Evolutionary conservation across 2,329 filamentous ascomycete genomes (phyloP).

Genomic region (Alternaria sp.): DNA sequence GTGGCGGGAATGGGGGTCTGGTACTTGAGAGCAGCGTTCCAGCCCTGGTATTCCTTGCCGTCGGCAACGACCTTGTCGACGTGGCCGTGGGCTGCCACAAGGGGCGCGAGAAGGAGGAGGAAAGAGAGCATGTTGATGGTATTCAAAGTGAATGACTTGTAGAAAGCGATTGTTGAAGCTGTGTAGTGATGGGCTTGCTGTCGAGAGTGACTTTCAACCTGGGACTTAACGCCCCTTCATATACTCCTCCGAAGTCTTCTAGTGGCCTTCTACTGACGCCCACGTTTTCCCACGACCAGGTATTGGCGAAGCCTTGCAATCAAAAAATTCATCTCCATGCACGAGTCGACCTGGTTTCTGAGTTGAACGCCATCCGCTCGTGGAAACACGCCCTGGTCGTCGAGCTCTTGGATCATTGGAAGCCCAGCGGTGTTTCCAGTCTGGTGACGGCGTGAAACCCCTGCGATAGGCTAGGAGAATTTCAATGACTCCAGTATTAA

Average conservation of each 20-base stretch:
- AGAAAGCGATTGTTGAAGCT: slow-evolving; percentile 4
- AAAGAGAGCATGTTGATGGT: slow-evolving; percentile 17
- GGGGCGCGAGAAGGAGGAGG: slow-evolving; percentile 24
- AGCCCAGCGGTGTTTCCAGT: slow-evolving; percentile 2
- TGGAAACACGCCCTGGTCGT: background rate
- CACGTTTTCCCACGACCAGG: background rate
- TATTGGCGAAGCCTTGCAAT: slow-evolving; percentile 5
- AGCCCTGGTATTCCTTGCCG: slow-evolving; percentile 37
- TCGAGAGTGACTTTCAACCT: slow-evolving; percentile 8
- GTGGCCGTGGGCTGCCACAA: slow-evolving; percentile 41
- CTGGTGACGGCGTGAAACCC: slow-evolving; percentile 7
- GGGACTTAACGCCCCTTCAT: slow-evolving; percentile 4
- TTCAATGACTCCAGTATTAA: slow-evolving; percentile 6
- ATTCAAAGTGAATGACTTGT: background rate
- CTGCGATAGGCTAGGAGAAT: slow-evolving; percentile 8
- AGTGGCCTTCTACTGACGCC: slow-evolving; percentile 1
- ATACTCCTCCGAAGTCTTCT: slow-evolving; percentile 7
- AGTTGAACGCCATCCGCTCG: slow-evolving; percentile 1
- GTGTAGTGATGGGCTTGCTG: slow-evolving; percentile 5
- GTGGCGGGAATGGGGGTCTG: slow-evolving; percentile 38
- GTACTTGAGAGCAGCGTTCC: slow-evolving; percentile 40
- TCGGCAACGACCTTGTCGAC: slow-evolving; percentile 37
- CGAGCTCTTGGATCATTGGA: slow-evolving; percentile 4
- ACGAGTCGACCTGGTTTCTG: slow-evolving; percentile 8
- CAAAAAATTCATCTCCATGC: slow-evolving; percentile 12